Evolutionary conservation across 2,329 filamentous ascomycete genomes (phyloP).

Genomic region (Pseudocercospora fijiensis): DNA sequence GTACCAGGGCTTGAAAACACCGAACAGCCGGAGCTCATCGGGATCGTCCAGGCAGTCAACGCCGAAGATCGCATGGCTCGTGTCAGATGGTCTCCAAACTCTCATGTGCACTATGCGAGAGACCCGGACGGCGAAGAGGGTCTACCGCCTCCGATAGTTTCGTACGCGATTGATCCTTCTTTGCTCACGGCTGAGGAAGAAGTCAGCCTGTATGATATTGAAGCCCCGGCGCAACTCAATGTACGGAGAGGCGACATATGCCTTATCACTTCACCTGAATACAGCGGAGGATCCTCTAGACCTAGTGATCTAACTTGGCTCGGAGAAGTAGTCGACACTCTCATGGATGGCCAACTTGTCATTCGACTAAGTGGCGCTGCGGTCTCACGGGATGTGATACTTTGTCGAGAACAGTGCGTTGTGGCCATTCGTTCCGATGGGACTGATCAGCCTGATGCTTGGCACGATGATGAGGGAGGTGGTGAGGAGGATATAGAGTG

Average conservation of each 20-base stretch:
- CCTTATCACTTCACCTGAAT: conserved; percentile 38
- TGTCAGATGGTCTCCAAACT: conserved; percentile 56
- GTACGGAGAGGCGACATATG: conserved; percentile 56
- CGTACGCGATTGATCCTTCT: conserved; percentile 22
- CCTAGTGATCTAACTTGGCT: conserved; percentile 49
- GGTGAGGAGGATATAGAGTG: conserved; percentile 30
- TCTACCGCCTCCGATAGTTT: conserved; percentile 34
- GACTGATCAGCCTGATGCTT: conserved; percentile 28
- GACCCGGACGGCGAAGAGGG: conserved; percentile 44
- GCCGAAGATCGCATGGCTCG: conserved; percentile 56
- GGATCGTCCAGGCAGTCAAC: conserved; percentile 58
- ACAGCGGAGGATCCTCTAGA: conserved; percentile 3
- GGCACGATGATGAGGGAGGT: conserved; percentile 40
- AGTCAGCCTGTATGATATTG: conserved; percentile 60
- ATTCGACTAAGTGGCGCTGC: conserved; percentile 55
- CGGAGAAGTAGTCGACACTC: conserved; percentile 57
- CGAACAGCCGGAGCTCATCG: conserved; percentile 49
- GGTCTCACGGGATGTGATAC: conserved; percentile 51
- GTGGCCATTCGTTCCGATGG: conserved; percentile 47
- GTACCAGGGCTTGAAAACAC: conserved; percentile 22
- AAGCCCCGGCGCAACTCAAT: conserved; percentile 50
- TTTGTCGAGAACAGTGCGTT: conserved; percentile 51
- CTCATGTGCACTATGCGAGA: conserved; percentile 58
- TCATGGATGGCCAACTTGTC: conserved; percentile 53
- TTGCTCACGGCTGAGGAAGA: conserved; percentile 43